Percentiles rank a stretch among this genome's conserved stretches.
Evolutionary conservation across 352 stramenopile species (phyloP).

Genomic region (Pythium insidiosum): DNA sequence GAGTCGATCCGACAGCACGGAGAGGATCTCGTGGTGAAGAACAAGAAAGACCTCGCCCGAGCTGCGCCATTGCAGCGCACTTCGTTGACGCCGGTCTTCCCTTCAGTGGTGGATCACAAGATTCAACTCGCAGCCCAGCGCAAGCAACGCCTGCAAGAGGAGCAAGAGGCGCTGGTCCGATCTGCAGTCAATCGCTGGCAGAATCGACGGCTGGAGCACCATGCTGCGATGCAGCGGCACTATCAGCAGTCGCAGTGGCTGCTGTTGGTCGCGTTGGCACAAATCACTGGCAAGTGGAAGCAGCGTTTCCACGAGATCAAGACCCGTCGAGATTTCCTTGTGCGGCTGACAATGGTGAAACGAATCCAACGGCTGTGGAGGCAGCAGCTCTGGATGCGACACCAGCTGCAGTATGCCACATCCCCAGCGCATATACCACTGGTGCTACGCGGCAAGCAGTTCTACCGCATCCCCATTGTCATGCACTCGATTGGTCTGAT

Average conservation of each 20-base stretch:
- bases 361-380: conserved; percentile 52
- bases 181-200: conserved; percentile 47
- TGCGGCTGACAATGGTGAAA: conserved; percentile 34
- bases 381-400: conserved; percentile 16
- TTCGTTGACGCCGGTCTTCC: conserved; percentile 38
- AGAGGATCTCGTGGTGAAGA: conserved; percentile 38
- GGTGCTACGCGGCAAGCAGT: conserved; percentile 17
- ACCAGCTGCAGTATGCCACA: conserved; percentile 16
- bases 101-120: too few relatives aligned
- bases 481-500: conserved; percentile 30
- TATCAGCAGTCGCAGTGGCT: conserved; percentile 55
- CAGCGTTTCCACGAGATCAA: conserved; percentile 35
- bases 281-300: conserved; percentile 28
- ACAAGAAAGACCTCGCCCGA: conserved; percentile 25
- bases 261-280: conserved; percentile 28
- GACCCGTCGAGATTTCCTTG: conserved; percentile 22
- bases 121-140: conserved; percentile 32
- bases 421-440: too few relatives aligned
- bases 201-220: conserved; percentile 23
- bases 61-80: conserved; percentile 26
- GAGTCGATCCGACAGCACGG: conserved; percentile 23
- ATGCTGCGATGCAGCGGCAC: conserved; percentile 20
- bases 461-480: conserved; percentile 43
- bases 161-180: conserved; percentile 25
- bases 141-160: conserved; percentile 44